Percentiles rank a stretch among this genome's conserved stretches.
These are phyloP conservation scores for Chlorella sp. DNA, from an alignment of 139 green algal genomes.

Conservation along the genomic window DNA sequence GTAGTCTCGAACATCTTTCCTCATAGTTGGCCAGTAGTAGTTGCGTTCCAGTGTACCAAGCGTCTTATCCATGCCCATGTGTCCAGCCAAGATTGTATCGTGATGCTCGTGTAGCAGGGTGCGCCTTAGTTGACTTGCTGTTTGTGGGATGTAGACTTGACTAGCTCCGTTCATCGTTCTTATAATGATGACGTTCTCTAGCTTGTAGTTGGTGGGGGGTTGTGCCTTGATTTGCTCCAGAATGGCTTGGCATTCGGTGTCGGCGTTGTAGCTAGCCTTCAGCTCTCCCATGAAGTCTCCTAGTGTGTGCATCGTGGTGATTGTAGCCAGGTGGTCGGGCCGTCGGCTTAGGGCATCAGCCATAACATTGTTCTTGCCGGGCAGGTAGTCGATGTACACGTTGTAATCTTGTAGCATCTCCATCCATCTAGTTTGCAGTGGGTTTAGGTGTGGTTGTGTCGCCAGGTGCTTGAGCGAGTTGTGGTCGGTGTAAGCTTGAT, in stretches of 20 bases:
- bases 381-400: too few relatives aligned
- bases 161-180: background rate
- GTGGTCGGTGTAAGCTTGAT: too few relatives aligned
- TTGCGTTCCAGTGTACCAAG: too few relatives aligned
- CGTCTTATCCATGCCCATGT: background rate
- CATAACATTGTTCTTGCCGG: too few relatives aligned
- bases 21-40: conserved; percentile 43
- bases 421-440: too few relatives aligned
- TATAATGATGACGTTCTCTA: background rate
- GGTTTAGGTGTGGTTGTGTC: too few relatives aligned
- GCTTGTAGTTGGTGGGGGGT: background rate
- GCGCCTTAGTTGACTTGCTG: background rate
- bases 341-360: too few relatives aligned
- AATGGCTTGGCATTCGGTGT: too few relatives aligned
- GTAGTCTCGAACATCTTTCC: background rate
- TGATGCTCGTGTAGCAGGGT: background rate
- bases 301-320: too few relatives aligned
- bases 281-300: background rate
- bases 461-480: too few relatives aligned
- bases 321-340: too few relatives aligned
- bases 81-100: background rate
- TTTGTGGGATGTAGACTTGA: background rate
- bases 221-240: background rate
- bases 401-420: too few relatives aligned
- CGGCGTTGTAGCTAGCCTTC: background rate